Percentiles rank a stretch among this genome's conserved stretches.
Evolutionary conservation across 164 flowering plant genomes (phyloP).

Genomic region (Macadamia tetraphylla): DNA sequence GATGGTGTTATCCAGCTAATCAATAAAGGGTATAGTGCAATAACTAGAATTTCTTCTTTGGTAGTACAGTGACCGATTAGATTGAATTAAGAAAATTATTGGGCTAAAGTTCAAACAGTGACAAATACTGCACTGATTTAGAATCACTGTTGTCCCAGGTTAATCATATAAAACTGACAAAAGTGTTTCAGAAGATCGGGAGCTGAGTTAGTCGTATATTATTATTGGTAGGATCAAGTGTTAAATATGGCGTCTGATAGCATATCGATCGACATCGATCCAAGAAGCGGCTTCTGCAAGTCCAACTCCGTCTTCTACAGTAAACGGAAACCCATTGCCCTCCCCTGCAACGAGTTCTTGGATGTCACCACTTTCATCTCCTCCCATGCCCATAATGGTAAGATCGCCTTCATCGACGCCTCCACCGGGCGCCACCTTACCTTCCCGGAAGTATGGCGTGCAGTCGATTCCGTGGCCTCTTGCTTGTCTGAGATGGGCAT

Average conservation of each 20-base stretch:
- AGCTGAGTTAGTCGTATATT: no score
- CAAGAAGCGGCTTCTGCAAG: slow-evolving; percentile 56
- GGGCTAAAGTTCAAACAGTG: no score
- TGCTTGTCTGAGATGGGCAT: slow-evolving; percentile 46
- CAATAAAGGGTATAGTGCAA: no score
- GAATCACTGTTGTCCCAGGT: no score
- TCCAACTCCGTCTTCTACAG: slow-evolving; percentile 68
- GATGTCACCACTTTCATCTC: slow-evolving; percentile 84
- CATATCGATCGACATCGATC: slow-evolving; percentile 27
- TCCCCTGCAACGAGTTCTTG: slow-evolving; percentile 45
- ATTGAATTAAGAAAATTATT: no score
- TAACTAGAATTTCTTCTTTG: no score
- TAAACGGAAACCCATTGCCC: slow-evolving; percentile 56
- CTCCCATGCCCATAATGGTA: slow-evolving; percentile 60
- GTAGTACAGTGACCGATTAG: no score
- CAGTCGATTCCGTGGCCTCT: slow-evolving; percentile 52
- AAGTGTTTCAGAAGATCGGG: no score
- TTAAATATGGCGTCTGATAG: slow-evolving; percentile 6
- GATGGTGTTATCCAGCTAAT: no score
- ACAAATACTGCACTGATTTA: no score
- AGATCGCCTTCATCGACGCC: slow-evolving; percentile 75
- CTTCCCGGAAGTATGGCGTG: slow-evolving; percentile 49
- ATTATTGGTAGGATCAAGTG: no score
- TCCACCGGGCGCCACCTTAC: slow-evolving; percentile 54
- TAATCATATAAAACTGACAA: no score